phyloP scores from a whole-genome alignment of 1,284 basidiomycete species.

The Puccinia horiana region DNA sequence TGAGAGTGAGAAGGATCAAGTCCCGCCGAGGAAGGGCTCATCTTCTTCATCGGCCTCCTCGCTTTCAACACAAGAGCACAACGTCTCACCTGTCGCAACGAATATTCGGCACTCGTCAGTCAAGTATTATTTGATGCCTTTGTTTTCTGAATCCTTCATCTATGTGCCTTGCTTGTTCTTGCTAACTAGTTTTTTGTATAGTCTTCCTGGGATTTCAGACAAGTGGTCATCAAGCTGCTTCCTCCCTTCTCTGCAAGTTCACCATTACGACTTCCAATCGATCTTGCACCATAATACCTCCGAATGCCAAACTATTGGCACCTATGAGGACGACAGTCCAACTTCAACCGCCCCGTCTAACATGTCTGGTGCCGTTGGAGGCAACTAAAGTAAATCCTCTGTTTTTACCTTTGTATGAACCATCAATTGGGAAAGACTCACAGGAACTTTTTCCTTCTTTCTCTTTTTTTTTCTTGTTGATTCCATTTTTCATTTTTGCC shows the following conservation, averaged over 20 bases:
- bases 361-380: slow-evolving; percentile 19
- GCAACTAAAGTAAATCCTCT: background rate
- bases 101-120: slow-evolving; percentile 13
- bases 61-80: slow-evolving; percentile 29
- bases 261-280: slow-evolving; percentile 17
- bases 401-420: background rate
- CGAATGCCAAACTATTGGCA: background rate
- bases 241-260: slow-evolving; percentile 1
- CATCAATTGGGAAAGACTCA: background rate
- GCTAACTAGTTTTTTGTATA: background rate
- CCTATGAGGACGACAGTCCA: slow-evolving; percentile 29
- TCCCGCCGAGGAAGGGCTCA: slow-evolving; percentile 14
- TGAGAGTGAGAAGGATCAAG: background rate
- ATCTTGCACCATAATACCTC: slow-evolving; percentile 2
- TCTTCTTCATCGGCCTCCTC: slow-evolving; percentile 35
- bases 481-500: background rate
- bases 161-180: background rate
- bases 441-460: background rate
- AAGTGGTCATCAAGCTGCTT: slow-evolving; percentile 15
- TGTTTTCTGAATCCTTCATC: background rate
- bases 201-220: background rate
- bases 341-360: slow-evolving; percentile 28
- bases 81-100: slow-evolving; percentile 17
- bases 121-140: background rate
- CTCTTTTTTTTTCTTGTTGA: background rate